Percentiles rank a stretch among this genome's conserved stretches.
phyloP scores from a whole-genome alignment of 1,284 basidiomycete genomes.

The Fomitopsis pinicola region DNA sequence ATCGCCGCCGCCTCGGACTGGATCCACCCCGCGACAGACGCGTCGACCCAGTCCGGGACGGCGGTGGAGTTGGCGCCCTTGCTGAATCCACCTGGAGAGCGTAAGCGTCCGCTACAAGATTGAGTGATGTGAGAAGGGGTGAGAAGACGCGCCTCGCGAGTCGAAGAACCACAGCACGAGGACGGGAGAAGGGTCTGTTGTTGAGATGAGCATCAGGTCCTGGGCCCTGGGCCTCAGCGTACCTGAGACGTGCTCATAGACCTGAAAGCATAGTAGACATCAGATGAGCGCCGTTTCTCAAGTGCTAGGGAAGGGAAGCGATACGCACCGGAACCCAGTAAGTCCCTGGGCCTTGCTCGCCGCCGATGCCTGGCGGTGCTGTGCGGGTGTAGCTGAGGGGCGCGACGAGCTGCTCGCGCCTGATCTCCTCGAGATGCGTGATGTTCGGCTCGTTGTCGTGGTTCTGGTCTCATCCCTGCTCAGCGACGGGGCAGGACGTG shows the following conservation, averaged over 20 bases:
- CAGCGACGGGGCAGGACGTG: background rate
- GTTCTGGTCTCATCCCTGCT: slow-evolving; percentile 37
- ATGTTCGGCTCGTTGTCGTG: slow-evolving; percentile 69
- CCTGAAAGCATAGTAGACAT: slow-evolving; percentile 11
- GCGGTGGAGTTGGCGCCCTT: slow-evolving; percentile 36
- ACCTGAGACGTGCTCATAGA: slow-evolving; percentile 31
- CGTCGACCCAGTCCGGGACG: slow-evolving; percentile 66
- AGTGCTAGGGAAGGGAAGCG: background rate
- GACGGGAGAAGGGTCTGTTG: slow-evolving; percentile 40
- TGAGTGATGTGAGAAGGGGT: background rate
- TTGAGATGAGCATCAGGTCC: background rate
- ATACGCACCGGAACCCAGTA: slow-evolving; percentile 66
- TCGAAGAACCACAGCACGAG: slow-evolving; percentile 72
- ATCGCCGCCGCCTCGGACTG: slow-evolving; percentile 43
- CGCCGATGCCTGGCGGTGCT: slow-evolving; percentile 56
- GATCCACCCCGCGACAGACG: slow-evolving; percentile 58
- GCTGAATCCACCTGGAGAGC: slow-evolving; percentile 41
- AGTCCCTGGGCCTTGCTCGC: slow-evolving; percentile 55
- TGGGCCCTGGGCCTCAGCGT: background rate
- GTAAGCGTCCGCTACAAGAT: background rate
- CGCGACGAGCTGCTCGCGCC: slow-evolving; percentile 49
- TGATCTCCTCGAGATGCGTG: slow-evolving; percentile 57
- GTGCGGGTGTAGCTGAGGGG: slow-evolving; percentile 59
- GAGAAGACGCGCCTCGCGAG: slow-evolving; percentile 42
- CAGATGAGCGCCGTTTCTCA: no score